Percentiles rank a stretch among this genome's conserved stretches.
phyloP scores from a whole-genome alignment of 2,329 filamentous ascomycete species.

The Emergomyces orientalis region DNA sequence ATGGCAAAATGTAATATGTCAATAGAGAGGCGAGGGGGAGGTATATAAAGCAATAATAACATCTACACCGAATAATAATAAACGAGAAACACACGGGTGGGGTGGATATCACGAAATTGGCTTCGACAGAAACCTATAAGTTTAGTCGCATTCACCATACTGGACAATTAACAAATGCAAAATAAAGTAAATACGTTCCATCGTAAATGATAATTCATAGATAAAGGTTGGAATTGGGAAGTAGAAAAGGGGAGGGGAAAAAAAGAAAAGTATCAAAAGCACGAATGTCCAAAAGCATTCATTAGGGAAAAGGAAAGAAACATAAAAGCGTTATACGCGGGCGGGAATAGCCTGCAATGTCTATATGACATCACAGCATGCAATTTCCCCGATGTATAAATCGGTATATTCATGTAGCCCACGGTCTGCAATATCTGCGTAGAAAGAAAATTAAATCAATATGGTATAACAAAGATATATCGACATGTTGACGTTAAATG shows the following conservation, averaged over 20 bases:
- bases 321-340: not conserved
- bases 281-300: not conserved
- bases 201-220: not conserved
- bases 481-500: not conserved
- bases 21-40: not conserved
- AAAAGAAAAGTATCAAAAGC: not conserved
- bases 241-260: not conserved
- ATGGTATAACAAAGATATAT: not conserved
- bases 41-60: not conserved
- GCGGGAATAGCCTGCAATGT: not conserved
- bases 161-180: not conserved
- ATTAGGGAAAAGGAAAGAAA: not conserved
- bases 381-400: not conserved
- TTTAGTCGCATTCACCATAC: not conserved
- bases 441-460: not conserved
- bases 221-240: not conserved
- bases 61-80: not conserved
- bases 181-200: not conserved
- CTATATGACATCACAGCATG: not conserved
- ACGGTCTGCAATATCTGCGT: not conserved
- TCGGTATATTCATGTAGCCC: not conserved
- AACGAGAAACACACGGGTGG: not conserved
- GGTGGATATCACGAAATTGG: not conserved
- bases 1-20: not conserved
- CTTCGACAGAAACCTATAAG: not conserved